phyloP scores from a whole-genome alignment of 2,329 filamentous ascomycete species.

The Exophiala bonariae region DNA sequence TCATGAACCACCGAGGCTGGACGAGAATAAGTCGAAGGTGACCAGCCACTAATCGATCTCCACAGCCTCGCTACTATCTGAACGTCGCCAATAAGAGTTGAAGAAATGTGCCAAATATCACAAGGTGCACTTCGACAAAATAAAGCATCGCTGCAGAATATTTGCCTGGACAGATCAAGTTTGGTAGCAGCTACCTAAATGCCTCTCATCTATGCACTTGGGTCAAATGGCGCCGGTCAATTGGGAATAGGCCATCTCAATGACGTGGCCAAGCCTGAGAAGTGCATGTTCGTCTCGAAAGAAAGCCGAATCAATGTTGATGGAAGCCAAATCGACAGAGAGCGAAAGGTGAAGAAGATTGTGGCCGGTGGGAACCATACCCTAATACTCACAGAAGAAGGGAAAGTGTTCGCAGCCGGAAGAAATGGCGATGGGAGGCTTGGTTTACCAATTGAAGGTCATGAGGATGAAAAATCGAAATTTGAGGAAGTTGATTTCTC shows the following conservation, averaged over 20 bases:
- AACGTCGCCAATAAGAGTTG: too few relatives aligned
- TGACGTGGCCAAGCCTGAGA: slow-evolving; percentile 67
- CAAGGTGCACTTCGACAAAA: too few relatives aligned
- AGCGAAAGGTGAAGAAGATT: slow-evolving; percentile 38
- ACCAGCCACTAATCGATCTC: too few relatives aligned
- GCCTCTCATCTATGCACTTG: slow-evolving; percentile 60
- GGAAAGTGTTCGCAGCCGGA: slow-evolving; percentile 67
- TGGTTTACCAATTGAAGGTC: slow-evolving; percentile 21
- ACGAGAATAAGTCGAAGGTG: too few relatives aligned
- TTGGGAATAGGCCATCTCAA: slow-evolving; percentile 70
- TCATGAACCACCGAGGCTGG: too few relatives aligned
- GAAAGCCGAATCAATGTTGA: slow-evolving; percentile 36
- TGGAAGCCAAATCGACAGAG: slow-evolving; percentile 40
- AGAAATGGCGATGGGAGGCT: slow-evolving; percentile 54
- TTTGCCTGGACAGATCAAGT: too few relatives aligned
- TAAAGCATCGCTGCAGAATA: too few relatives aligned
- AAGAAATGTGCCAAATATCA: too few relatives aligned
- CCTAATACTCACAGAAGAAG: slow-evolving; percentile 63
- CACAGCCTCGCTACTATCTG: too few relatives aligned
- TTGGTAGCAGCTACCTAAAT: too few relatives aligned
- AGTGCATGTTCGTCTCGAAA: slow-evolving; percentile 56
- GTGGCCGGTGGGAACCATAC: slow-evolving; percentile 84
- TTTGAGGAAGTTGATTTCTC: background rate
- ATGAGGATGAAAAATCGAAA: too few relatives aligned
- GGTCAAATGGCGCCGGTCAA: slow-evolving; percentile 76